Percentiles rank a stretch among this genome's conserved stretches.
Conservation (phyloP, 164 flowering plant genomes). For the Amborella trichopoda region DNA sequence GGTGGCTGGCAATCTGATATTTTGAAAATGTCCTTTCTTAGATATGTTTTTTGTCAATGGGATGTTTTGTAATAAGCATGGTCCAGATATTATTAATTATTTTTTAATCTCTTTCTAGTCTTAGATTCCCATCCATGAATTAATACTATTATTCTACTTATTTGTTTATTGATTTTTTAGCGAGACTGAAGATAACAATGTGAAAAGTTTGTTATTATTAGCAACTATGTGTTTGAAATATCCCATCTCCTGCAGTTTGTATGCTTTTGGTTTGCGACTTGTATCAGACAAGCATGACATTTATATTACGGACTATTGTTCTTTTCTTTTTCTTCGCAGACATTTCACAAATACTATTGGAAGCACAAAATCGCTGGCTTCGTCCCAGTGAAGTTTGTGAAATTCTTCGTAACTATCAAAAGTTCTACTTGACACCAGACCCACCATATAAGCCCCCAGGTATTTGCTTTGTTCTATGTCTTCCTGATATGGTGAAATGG, state of each 20-base stretch:
- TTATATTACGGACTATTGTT: not conserved
- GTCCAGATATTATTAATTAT: too few relatives aligned
- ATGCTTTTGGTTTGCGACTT: not conserved
- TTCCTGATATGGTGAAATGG: too few relatives aligned
- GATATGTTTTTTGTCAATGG: too few relatives aligned
- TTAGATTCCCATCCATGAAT: not conserved
- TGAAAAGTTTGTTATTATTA: not conserved
- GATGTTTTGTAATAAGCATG: too few relatives aligned
- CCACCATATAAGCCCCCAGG: conserved; percentile 54
- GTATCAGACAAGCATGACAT: not conserved
- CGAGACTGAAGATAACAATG: not conserved
- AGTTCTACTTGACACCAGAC: conserved; percentile 33
- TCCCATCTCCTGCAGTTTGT: too few relatives aligned
- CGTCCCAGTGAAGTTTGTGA: conserved; percentile 62
- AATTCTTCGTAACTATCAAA: conserved; percentile 50
- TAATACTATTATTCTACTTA: not conserved
- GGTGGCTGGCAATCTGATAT: too few relatives aligned
- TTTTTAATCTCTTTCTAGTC: not conserved
- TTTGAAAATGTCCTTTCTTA: too few relatives aligned
- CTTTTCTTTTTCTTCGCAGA: conserved; percentile 21
- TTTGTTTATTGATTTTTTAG: not conserved
- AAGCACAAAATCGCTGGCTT: conserved; percentile 63
- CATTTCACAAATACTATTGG: conserved; percentile 33
- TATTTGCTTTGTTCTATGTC: too few relatives aligned
- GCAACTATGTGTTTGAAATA: not conserved